A percentile compares a stretch with the other conserved stretches of the same genome.
phyloP scores from a whole-genome alignment of 1,139 yeast genomes.

The Diutina sp. region DNA sequence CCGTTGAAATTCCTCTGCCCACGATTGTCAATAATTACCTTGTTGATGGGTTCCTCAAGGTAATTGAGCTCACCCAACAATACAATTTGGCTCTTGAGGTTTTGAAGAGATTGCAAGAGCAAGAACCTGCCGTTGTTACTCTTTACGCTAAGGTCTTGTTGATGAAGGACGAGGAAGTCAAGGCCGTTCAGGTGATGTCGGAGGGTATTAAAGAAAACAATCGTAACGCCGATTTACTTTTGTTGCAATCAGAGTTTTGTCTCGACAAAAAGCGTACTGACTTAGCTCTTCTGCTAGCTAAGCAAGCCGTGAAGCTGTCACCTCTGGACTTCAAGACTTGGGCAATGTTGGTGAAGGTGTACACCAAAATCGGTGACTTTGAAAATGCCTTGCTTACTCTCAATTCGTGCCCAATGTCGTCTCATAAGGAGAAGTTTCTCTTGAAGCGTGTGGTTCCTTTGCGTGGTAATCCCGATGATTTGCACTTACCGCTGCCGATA shows the following conservation, averaged over 20 bases:
- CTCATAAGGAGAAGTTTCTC: conserved; percentile 47
- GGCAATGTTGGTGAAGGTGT: conserved; percentile 62
- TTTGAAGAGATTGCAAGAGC: conserved; percentile 28
- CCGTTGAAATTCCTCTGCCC: conserved; percentile 59
- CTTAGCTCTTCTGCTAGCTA: conserved; percentile 63
- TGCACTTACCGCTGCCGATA: conserved; percentile 65
- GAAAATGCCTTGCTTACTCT: conserved; percentile 69
- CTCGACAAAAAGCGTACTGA: conserved; percentile 52
- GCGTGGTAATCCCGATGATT: conserved; percentile 35
- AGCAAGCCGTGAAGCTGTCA: conserved; percentile 62
- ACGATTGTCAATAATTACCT: conserved; percentile 59
- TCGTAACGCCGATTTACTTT: conserved; percentile 46
- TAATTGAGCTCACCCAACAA: conserved; percentile 53
- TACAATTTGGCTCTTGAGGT: conserved; percentile 46
- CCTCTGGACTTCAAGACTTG: conserved; percentile 83
- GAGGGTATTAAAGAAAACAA: conserved; percentile 44
- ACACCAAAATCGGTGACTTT: conserved; percentile 58
- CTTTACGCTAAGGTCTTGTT: conserved; percentile 42
- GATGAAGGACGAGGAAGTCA: conserved; percentile 60
- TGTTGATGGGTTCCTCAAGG: conserved; percentile 59
- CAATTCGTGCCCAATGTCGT: conserved; percentile 88
- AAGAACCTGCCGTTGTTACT: conserved; percentile 40
- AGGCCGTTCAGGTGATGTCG: conserved; percentile 59
- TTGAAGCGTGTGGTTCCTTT: conserved; percentile 50
- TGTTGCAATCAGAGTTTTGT: conserved; percentile 64